Conservation (phyloP, 1,284 basidiomycete genomes). For the Mrakiaceae sp. region DNA sequence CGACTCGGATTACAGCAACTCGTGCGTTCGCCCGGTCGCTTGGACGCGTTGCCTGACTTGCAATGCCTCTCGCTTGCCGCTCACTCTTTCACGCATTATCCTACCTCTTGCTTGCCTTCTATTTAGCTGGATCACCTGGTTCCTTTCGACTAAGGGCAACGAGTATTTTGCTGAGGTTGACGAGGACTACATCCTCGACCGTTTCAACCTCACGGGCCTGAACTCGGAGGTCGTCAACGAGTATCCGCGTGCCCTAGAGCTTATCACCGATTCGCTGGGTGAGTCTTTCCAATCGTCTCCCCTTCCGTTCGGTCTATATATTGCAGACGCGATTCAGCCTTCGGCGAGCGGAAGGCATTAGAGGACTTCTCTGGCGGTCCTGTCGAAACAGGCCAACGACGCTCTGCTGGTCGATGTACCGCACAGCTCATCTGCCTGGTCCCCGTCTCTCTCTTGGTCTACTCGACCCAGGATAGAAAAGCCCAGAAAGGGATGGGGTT, state of each 20-base stretch:
- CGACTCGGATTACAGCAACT: slow-evolving; percentile 37
- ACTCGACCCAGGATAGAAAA: no score
- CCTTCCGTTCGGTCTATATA: not conserved
- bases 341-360: no score
- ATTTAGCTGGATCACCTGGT: slow-evolving; percentile 97
- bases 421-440: no score
- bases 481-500: no score
- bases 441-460: no score
- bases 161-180: slow-evolving; percentile 99
- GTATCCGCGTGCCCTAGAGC: slow-evolving; percentile 84
- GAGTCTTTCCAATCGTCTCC: slow-evolving; percentile 25
- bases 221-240: slow-evolving; percentile 88
- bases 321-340: no score
- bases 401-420: no score
- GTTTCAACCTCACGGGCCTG: slow-evolving; percentile 94
- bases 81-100: not conserved
- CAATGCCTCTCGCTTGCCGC: not conserved
- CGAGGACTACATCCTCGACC: slow-evolving; percentile 95
- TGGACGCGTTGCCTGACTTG: not conserved
- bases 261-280: slow-evolving; percentile 85
- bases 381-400: no score
- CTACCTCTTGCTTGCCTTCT: not conserved
- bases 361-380: no score
- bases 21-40: slow-evolving; percentile 22
- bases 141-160: slow-evolving; percentile 64